Evolutionary conservation across 306 rosid genomes (phyloP).

Genomic region (Malus domestica): DNA sequence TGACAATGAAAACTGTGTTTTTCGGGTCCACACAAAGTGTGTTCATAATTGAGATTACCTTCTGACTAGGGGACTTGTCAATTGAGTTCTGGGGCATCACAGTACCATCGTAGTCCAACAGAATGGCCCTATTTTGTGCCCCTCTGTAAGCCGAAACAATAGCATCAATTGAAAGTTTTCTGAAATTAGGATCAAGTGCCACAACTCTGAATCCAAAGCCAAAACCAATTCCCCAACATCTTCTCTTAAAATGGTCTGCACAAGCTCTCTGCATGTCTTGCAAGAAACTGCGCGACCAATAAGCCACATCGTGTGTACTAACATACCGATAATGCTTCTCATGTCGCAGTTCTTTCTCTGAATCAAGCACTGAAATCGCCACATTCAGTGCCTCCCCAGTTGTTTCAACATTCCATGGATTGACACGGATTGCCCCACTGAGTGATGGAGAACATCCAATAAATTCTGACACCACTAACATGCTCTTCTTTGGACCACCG

Average conservation of each 20-base stretch:
- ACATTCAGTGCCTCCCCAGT: conserved; percentile 71
- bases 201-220: conserved; percentile 78
- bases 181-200: conserved; percentile 76
- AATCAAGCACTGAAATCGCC: conserved; percentile 54
- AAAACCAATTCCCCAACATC: conserved; percentile 75
- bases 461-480: conserved; percentile 78
- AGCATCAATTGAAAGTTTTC: conserved; percentile 59
- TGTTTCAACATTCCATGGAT: conserved; percentile 74
- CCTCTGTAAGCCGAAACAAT: conserved; percentile 50
- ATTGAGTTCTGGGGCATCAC: conserved; percentile 74
- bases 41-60: conserved; percentile 53
- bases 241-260: conserved; percentile 55
- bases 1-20: conserved; percentile 73
- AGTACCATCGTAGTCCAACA: conserved; percentile 81
- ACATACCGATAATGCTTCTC: conserved; percentile 76
- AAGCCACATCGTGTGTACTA: conserved; percentile 67
- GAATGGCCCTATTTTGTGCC: conserved; percentile 58
- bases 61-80: conserved; percentile 51
- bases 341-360: conserved; percentile 62
- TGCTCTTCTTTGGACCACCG: conserved; percentile 54
- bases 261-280: conserved; percentile 83
- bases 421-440: conserved; percentile 73
- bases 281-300: conserved; percentile 77
- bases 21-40: conserved; percentile 50
- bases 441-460: conserved; percentile 86